phyloP scores from a whole-genome alignment of 257 asterid species.

The Plantago major region DNA sequence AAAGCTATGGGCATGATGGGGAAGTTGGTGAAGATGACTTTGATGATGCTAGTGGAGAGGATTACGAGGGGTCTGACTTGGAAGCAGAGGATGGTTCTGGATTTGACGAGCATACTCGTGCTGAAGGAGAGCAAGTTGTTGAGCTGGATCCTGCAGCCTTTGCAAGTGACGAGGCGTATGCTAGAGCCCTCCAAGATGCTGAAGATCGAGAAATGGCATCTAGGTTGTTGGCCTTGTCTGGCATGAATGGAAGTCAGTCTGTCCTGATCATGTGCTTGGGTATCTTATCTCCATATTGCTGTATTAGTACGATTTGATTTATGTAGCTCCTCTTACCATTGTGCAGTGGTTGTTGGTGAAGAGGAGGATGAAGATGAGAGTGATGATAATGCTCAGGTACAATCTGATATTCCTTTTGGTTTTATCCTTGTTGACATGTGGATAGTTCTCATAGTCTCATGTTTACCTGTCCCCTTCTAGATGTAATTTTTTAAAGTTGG shows the following conservation, averaged over 20 bases:
- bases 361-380: conserved; percentile 45
- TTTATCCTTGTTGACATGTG: background rate
- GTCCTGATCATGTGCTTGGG: conserved; percentile 1
- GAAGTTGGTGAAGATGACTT: conserved; percentile 48
- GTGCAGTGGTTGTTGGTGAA: conserved; percentile 47
- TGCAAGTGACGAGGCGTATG: conserved; percentile 92
- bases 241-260: conserved; percentile 59
- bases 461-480: conserved; percentile 1
- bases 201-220: conserved; percentile 91
- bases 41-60: conserved; percentile 72
- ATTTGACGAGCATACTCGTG: conserved; percentile 54
- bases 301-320: conserved; percentile 9
- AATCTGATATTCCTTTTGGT: conserved; percentile 8
- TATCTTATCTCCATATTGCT: conserved; percentile 1
- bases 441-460: conserved; percentile 1
- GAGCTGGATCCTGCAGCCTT: conserved; percentile 82
- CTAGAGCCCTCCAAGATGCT: conserved; percentile 92
- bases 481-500: background rate
- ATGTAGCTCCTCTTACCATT: conserved; percentile 22
- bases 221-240: conserved; percentile 78
- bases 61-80: conserved; percentile 49
- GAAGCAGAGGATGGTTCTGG: conserved; percentile 51
- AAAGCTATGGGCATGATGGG: conserved; percentile 47
- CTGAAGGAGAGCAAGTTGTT: conserved; percentile 45
- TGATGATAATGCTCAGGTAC: conserved; percentile 62